A percentile compares a stretch with the other conserved stretches of the same genome.
These are phyloP conservation scores for Rubroboletus pulcherrimus DNA, from an alignment of 768 basidiomycete species.

Conservation along the genomic window DNA sequence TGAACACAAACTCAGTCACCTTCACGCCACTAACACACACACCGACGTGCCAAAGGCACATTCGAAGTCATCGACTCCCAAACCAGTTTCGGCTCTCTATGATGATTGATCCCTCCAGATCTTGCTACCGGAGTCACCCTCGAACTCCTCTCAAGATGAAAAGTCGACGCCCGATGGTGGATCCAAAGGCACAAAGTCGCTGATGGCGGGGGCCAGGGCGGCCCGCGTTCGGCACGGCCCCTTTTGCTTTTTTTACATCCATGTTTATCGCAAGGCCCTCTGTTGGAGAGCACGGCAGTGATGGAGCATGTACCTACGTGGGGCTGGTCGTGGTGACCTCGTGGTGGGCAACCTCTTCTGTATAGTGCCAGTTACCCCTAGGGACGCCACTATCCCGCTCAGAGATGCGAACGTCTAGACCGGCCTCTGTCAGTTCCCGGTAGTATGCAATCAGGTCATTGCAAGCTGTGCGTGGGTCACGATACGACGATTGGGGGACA, in stretches of 20 bases:
- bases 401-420: conserved; percentile 3
- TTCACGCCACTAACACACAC: too few species aligned
- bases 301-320: too few species aligned
- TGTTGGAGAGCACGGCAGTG: too few species aligned
- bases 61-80: conserved; percentile 2
- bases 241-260: too few species aligned
- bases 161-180: neutral
- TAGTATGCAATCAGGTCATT: neutral
- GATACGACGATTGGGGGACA: neutral
- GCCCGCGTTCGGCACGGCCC: too few species aligned
- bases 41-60: too few species aligned
- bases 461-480: neutral
- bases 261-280: too few species aligned
- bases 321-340: neutral
- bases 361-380: neutral
- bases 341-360: neutral
- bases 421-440: neutral
- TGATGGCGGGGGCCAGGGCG: neutral
- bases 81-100: neutral
- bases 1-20: too few species aligned
- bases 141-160: neutral
- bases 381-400: conserved; percentile 4
- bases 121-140: neutral
- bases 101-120: neutral
- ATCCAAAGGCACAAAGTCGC: neutral